Base-by-base conservation (phyloP, 495 filamentous ascomycete species). In the Polyplosphaeria fusca region DNA sequence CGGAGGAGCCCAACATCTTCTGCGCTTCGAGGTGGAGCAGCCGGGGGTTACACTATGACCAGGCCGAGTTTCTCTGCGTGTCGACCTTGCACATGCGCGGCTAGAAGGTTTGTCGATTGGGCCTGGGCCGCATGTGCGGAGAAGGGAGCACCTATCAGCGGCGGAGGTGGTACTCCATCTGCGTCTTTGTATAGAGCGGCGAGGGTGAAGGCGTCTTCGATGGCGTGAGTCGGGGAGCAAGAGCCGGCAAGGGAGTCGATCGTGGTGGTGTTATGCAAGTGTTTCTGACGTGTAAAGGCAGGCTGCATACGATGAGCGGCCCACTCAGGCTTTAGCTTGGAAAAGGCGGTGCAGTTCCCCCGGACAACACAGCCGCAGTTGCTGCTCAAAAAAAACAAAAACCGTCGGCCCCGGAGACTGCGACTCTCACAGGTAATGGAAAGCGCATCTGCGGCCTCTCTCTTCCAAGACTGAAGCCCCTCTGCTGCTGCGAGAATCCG, bases 261-360 rank as follows among this genome's bases (percentile, higher is more conserved):
- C 12, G 42, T 60, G 40, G 48, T 51, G 42, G 30, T 41, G 11
- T 37, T 50, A 55, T 61, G 58, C 58, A 54, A 54, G 58, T 61
- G 50, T 55, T 58, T 61, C 58, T 61, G 58, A 61, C 58, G 58
- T 61, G 58, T 54, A 40, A 61, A 61, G 58, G 43, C 51, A 32
- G 35, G 12, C 22, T 54, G 58, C 58, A 54, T 49, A 27, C 14
- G 18, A n/a, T n/a, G n/a, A n/a, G n/a, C n/a, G n/a, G n/a, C n/a
- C n/a, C n/a, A n/a, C n/a, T n/a, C n/a, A n/a, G n/a, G n/a, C n/a
- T n/a, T n/a, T n/a, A n/a, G n/a, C n/a, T n/a, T n/a, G n/a, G n/a
- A n/a, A n/a, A n/a, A n/a, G n/a, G n/a, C n/a, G n/a, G n/a, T n/a
- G n/a, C n/a, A n/a, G n/a, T n/a, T n/a, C n/a, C n/a, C n/a, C n/a